These are phyloP conservation scores for Russula vinacea DNA, from an alignment of 768 basidiomycete genomes.

Conservation along the genomic window DNA sequence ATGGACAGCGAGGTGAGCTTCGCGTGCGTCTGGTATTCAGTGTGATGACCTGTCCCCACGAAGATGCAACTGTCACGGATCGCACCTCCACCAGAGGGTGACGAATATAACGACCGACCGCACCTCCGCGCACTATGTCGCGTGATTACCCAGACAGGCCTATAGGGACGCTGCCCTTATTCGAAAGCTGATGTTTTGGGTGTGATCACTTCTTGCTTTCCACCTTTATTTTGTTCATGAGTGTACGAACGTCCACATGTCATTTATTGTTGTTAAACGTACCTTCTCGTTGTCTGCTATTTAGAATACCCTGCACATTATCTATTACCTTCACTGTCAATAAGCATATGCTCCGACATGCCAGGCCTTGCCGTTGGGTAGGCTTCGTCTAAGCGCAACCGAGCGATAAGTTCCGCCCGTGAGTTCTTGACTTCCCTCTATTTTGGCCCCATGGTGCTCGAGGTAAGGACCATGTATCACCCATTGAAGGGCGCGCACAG, in stretches of 20 bases:
- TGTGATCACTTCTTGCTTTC: conserved; percentile 12
- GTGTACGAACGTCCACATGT: background rate
- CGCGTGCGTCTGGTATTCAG: background rate
- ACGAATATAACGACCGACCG: conserved; percentile 38
- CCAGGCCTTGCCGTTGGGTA: background rate
- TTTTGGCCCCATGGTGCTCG: background rate
- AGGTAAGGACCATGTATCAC: background rate
- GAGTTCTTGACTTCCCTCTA: background rate
- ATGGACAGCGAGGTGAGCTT: conserved; percentile 67
- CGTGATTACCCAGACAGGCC: conserved; percentile 32
- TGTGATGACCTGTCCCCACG: conserved; percentile 11
- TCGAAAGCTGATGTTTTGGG: conserved; percentile 36
- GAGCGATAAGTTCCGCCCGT: conserved; percentile 16
- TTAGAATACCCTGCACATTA: conserved; percentile 22
- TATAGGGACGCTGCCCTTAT: conserved; percentile 34
- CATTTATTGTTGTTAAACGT: conserved; percentile 20
- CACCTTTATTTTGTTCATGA: conserved; percentile 11
- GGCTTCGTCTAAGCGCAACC: background rate
- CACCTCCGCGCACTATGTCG: conserved; percentile 27
- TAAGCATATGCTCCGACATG: background rate
- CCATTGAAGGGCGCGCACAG: conserved; percentile 5
- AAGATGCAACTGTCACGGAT: conserved; percentile 70
- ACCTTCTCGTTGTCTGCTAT: conserved; percentile 15
- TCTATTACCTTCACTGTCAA: conserved; percentile 14
- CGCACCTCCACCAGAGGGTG: conserved; percentile 46